Evolutionary conservation across 805 yeast genomes (phyloP).

Genomic region (Lipomyces sp.): DNA sequence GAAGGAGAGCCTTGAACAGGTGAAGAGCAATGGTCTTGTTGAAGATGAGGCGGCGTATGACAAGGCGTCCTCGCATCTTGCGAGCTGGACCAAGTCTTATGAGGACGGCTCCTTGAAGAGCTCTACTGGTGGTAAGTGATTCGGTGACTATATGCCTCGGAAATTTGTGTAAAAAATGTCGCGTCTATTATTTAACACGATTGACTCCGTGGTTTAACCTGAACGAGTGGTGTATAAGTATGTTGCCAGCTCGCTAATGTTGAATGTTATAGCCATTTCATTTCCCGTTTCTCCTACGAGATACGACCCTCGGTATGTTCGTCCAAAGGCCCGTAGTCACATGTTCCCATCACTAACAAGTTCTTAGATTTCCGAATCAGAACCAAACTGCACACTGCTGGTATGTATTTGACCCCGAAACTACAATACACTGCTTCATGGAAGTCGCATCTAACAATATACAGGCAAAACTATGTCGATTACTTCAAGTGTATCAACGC

Average conservation of each 20-base stretch:
- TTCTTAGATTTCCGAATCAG: slow-evolving; percentile 81
- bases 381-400: slow-evolving; percentile 99
- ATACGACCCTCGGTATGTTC: slow-evolving; percentile 31
- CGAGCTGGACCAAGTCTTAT: background rate
- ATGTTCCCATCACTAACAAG: background rate
- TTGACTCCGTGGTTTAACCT: background rate
- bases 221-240: background rate
- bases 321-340: no score
- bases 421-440: background rate
- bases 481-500: slow-evolving; percentile 96
- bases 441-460: background rate
- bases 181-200: background rate
- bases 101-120: background rate
- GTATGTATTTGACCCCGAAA: slow-evolving; percentile 38
- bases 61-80: background rate
- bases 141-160: background rate
- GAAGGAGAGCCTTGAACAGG: background rate
- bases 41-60: background rate
- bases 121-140: background rate
- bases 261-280: background rate
- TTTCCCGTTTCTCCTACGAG: slow-evolving; percentile 23
- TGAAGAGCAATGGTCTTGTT: background rate
- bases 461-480: slow-evolving; percentile 85
- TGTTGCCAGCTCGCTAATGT: background rate
- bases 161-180: background rate